Conservation (phyloP, 2,329 filamentous ascomycete species). For the Xylariomycetidae sp. region DNA sequence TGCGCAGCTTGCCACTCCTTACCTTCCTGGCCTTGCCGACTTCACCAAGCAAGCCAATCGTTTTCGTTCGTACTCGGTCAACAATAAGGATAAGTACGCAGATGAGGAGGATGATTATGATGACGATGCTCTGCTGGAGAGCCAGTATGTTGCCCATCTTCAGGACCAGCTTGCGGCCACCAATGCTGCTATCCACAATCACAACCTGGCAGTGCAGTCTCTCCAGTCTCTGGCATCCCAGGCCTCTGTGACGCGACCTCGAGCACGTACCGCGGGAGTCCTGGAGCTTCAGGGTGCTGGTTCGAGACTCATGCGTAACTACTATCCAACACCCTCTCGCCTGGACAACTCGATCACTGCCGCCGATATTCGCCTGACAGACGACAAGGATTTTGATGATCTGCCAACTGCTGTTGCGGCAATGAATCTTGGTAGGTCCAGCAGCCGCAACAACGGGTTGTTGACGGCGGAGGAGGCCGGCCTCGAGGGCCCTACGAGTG, state of each 20-base stretch:
- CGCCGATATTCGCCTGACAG: constrained; percentile 68
- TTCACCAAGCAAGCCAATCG: constrained; percentile 75
- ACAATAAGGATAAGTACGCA: constrained; percentile 95
- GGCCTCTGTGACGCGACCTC: constrained; percentile 73
- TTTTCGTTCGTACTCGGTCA: constrained; percentile 96
- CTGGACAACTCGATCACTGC: constrained; percentile 73
- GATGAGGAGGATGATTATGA: constrained; percentile 80
- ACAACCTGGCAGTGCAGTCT: constrained; percentile 83
- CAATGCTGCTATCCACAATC: constrained; percentile 72
- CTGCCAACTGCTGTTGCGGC: constrained; percentile 78
- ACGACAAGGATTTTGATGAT: constrained; percentile 75
- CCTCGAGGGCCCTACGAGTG: constrained; percentile 84
- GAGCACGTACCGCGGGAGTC: constrained; percentile 87
- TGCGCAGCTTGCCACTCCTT: constrained; percentile 69
- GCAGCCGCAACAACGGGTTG: constrained; percentile 61
- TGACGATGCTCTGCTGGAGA: constrained; percentile 51
- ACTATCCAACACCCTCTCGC: constrained; percentile 67
- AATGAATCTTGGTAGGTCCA: constrained; percentile 66
- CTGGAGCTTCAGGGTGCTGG: constrained; percentile 65
- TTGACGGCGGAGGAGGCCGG: constrained; percentile 72
- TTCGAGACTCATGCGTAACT: constrained; percentile 62
- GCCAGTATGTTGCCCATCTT: constrained; percentile 55
- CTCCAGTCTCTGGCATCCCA: constrained; percentile 72
- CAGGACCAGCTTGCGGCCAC: constrained; percentile 61
- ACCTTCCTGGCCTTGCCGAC: constrained; percentile 70